phyloP scores from a whole-genome alignment of 441 rosid genomes.

The Mallotus repandus region DNA sequence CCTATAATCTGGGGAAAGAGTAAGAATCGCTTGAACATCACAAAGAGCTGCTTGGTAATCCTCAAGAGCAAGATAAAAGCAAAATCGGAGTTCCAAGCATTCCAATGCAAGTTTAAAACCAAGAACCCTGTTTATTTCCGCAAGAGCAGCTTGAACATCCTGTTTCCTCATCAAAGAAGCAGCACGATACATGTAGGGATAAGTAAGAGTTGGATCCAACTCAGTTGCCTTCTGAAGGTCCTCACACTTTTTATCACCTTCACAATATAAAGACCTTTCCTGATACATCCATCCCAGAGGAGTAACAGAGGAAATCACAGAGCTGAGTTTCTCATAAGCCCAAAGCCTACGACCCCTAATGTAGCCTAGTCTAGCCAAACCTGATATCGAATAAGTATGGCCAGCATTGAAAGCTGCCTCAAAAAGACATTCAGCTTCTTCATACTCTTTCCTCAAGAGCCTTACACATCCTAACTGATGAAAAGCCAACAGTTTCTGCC shows the following conservation, averaged over 20 bases:
- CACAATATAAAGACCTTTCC: conserved; percentile 87
- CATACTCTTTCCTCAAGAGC: conserved; percentile 80
- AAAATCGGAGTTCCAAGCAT: conserved; percentile 94
- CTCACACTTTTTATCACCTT: conserved; percentile 70
- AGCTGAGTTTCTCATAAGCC: conserved; percentile 81
- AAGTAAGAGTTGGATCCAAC: conserved; percentile 84
- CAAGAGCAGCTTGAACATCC: conserved; percentile 72
- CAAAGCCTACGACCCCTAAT: conserved; percentile 59
- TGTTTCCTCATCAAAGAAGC: conserved; percentile 78
- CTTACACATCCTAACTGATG: conserved; percentile 91
- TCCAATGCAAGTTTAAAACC: conserved; percentile 92
- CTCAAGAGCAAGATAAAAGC: conserved; percentile 86
- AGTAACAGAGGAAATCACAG: conserved; percentile 62
- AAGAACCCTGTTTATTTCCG: conserved; percentile 80
- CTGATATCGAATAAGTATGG: conserved; percentile 74
- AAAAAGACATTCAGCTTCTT: conserved; percentile 70
- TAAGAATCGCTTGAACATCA: conserved; percentile 93
- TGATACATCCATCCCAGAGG: conserved; percentile 96
- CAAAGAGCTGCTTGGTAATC: conserved; percentile 79
- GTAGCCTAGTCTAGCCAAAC: conserved; percentile 75
- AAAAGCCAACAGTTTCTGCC: conserved; percentile 74
- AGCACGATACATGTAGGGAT: conserved; percentile 94
- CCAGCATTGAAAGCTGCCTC: conserved; percentile 70
- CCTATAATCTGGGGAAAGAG: conserved; percentile 79
- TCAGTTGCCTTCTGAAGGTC: conserved; percentile 87